Percentiles rank a stretch among this genome's conserved stretches.
phyloP scores from a whole-genome alignment of 768 basidiomycete species.

The Lentinula sp. region DNA sequence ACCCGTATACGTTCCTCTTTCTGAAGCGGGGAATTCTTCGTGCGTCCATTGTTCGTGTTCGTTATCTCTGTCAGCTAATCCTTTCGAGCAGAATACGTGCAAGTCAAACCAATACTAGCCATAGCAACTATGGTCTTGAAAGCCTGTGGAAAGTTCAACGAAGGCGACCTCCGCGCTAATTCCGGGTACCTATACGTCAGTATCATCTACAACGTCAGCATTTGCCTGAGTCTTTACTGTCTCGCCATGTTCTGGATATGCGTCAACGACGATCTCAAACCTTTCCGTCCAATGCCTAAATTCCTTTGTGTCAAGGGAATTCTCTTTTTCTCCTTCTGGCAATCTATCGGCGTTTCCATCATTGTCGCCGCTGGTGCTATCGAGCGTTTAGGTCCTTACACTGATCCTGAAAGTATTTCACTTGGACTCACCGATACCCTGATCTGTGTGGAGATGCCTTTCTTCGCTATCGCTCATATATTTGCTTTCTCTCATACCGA shows the following conservation, averaged over 20 bases:
- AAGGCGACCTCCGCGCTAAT: conserved; percentile 78
- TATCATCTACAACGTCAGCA: conserved; percentile 79
- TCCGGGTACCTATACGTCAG: conserved; percentile 92
- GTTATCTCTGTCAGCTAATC: conserved; percentile 1
- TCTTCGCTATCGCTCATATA: conserved; percentile 93
- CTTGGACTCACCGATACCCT: conserved; percentile 85
- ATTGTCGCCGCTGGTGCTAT: conserved; percentile 82
- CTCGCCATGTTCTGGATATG: conserved; percentile 97
- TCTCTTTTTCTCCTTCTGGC: conserved; percentile 99
- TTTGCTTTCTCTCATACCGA: conserved; percentile 92
- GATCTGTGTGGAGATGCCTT: conserved; percentile 95
- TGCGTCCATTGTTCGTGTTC: conserved; percentile 23
- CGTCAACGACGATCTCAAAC: conserved; percentile 81
- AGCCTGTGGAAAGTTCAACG: conserved; percentile 79
- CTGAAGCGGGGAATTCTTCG: conserved; percentile 94
- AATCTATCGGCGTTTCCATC: conserved; percentile 78
- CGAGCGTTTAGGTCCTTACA: conserved; percentile 78
- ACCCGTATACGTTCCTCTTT: conserved; percentile 91
- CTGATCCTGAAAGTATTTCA: conserved; percentile 83
- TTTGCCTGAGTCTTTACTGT: conserved; percentile 79
- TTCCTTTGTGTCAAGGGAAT: conserved; percentile 99
- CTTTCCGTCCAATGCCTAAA: conserved; percentile 91
- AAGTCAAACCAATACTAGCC: conserved; percentile 90
- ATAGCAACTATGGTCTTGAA: conserved; percentile 82
- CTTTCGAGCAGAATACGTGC: conserved; percentile 77